Conservation (phyloP, 805 yeast genomes). For the Scheffersomyces spartinae region DNA sequence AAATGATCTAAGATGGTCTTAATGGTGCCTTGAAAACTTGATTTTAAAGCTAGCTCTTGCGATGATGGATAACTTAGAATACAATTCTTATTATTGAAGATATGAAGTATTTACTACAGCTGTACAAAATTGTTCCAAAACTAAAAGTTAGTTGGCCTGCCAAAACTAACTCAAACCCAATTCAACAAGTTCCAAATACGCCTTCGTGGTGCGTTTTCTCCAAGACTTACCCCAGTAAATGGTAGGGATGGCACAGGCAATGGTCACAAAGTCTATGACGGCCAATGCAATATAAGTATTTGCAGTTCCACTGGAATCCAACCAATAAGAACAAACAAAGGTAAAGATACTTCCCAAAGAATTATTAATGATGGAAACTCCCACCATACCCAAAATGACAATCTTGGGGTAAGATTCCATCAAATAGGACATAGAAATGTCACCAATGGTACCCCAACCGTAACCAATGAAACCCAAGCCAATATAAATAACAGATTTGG, state of each 20-base stretch:
- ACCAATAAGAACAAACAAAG: constrained; percentile 51
- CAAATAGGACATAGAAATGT: constrained; percentile 53
- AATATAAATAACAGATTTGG: constrained; percentile 43
- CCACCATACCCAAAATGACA: constrained; percentile 62
- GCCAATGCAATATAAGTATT: constrained; percentile 53
- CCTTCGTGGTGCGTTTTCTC: constrained; percentile 45
- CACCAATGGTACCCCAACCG: constrained; percentile 64
- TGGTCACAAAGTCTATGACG: constrained; percentile 45
- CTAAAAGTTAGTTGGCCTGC: too few relatives aligned
- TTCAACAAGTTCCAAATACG: constrained; percentile 44
- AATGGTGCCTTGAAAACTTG: too few relatives aligned
- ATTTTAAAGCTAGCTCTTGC: too few relatives aligned
- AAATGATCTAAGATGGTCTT: too few relatives aligned
- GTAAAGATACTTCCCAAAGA: constrained; percentile 56
- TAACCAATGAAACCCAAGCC: constrained; percentile 58
- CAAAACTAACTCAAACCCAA: too few relatives aligned
- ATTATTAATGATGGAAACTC: constrained; percentile 55
- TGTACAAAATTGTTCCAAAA: too few relatives aligned
- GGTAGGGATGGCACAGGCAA: constrained; percentile 46
- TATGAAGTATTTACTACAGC: too few relatives aligned
- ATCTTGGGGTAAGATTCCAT: constrained; percentile 63
- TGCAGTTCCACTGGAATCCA: constrained; percentile 43
- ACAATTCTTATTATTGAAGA: too few relatives aligned
- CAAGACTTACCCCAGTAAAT: constrained; percentile 49
- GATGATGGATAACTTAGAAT: too few relatives aligned